These are phyloP conservation scores for Aureobasidium sp. DNA, from an alignment of 2,329 filamentous ascomycete species.

Conservation along the genomic window DNA sequence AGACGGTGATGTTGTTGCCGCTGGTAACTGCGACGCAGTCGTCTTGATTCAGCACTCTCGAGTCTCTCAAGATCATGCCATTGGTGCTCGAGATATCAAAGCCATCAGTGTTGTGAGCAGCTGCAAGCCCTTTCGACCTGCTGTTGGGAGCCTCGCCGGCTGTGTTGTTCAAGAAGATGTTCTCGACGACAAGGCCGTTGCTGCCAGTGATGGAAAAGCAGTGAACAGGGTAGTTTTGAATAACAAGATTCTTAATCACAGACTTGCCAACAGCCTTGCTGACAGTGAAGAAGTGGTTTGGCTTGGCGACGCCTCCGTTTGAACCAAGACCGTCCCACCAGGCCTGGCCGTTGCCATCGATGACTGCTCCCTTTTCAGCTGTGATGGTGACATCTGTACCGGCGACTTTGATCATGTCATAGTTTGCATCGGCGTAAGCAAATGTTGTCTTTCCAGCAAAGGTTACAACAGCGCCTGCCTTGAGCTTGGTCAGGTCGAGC, in stretches of 20 bases:
- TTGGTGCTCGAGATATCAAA: slow-evolving; percentile 28
- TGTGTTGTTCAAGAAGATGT: slow-evolving; percentile 33
- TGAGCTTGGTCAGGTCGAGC: slow-evolving; percentile 33
- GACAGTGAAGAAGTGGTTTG: slow-evolving; percentile 34
- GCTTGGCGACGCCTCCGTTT: slow-evolving; percentile 37
- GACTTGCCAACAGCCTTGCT: slow-evolving; percentile 30
- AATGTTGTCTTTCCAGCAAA: slow-evolving; percentile 35
- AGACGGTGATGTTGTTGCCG: slow-evolving; percentile 23
- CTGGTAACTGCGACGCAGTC: slow-evolving; percentile 26
- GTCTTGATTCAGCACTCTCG: slow-evolving; percentile 26
- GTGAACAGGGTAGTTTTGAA: slow-evolving; percentile 34
- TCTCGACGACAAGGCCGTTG: slow-evolving; percentile 28
- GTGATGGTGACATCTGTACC: slow-evolving; percentile 35
- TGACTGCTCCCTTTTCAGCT: slow-evolving; percentile 27
- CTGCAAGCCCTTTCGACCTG: slow-evolving; percentile 26
- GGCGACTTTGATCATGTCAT: slow-evolving; percentile 30
- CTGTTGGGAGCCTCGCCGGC: slow-evolving; percentile 30
- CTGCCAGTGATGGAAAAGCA: slow-evolving; percentile 30
- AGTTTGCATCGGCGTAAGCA: slow-evolving; percentile 31
- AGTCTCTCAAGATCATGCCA: slow-evolving; percentile 22
- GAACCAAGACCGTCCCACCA: slow-evolving; percentile 40
- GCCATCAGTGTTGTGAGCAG: slow-evolving; percentile 31
- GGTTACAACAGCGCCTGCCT: slow-evolving; percentile 33
- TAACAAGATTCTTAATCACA: slow-evolving; percentile 30
- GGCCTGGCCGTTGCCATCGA: slow-evolving; percentile 32